Base-by-base conservation (phyloP, 1,284 basidiomycete species). In the Ganoderma resinaceum region DNA sequence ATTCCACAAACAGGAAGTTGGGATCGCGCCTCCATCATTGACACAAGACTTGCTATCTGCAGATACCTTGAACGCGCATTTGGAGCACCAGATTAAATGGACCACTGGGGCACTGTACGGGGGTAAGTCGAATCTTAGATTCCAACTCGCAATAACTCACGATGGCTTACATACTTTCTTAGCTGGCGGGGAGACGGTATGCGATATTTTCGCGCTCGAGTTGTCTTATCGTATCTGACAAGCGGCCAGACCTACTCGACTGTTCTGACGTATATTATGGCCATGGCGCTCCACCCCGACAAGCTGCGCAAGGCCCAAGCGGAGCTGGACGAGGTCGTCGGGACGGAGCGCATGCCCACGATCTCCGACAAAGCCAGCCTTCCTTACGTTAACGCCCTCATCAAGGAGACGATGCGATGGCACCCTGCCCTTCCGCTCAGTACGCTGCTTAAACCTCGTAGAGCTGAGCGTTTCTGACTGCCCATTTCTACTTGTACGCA, bases 381-480 rank as follows among this genome's bases (percentile, higher is more conserved):
- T 16, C 78, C 80, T 0, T 82, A 80, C 66, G 61, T 81, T 3
- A 70, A 76, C 20, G 78, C 78, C 0, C 61, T 78, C 12, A 69
- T 80, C n/a, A 76, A 77, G 58, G 81, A 82, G 42, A 49, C 61
- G 33, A 62, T 49, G n/a, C 40, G 33, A 29, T 66, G 60, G 74
- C 42, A 40, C 43, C 61, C 61, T 1, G 61, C 61, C 11, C 29
- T 62, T 14, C 61, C 61, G 14, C 31, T 62, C 16, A 62, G 61
- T 62, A 49, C 9, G 61, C 14, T n/a, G 11, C n/a, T 31, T 1
- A 20, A 5, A 14, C 29, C n/a, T 67, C 38, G 35, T 49, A 20
- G 20, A 63, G 4, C 57, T 12, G 46, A 49, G 23, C 5, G 23
- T 23, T 4, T 11, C 46, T 49, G 23, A 49, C 23, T 26, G 23